Base-by-base conservation (phyloP, 495 filamentous ascomycete species). In the Friedmanniomyces simplex region DNA sequence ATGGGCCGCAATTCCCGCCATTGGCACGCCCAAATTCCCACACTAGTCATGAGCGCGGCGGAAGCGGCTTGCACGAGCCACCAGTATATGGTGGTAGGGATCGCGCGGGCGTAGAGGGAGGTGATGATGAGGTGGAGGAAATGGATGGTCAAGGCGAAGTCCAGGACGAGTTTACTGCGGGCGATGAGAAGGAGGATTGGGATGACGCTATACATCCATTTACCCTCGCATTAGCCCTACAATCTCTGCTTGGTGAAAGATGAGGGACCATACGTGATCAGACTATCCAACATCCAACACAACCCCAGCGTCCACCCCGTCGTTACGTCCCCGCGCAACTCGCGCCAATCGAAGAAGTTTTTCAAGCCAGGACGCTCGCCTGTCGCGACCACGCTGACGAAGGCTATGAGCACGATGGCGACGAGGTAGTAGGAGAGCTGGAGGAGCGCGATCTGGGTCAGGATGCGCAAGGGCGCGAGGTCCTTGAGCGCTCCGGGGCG, bases 71-170 rank as follows among this genome's bases (percentile, higher is more conserved):
- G 89, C 22, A 94, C 69, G 0, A 76, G 74, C 93, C 93, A 99
- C 93, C 93, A 99, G 50, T 91, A 84, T 49, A 77, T 68, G 62
- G 89, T 83, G 6, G 74, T 70, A 5, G 94, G 94, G 4, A 97
- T 62, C 1, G 80, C 75, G 48, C 78, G 79, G 18, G 90, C 82
- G 66, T 95, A 95, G 1, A 94, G 64, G 10, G 77, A 81, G 1
- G 85, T 85, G 60, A 87, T 69, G 54, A 95, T 58, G n/a, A 96
- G 79, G 63, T 96, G 89, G 34, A 96, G 73, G 71, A 86, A 81
- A 73, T 95, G 89, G 24, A 93, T 79, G 1, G 93, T 95, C 22
- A 96, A 77, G 7, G 88, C 84, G 69, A 99, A 99, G 69, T 99
- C 93, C 58, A 86, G 87, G 32, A 96, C 84, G 36, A 96, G 82